A percentile compares a stretch with the other conserved stretches of the same genome.
Evolutionary conservation across 1,284 basidiomycete species (phyloP).

Genomic region (Cutaneotrichosporon sp.): DNA sequence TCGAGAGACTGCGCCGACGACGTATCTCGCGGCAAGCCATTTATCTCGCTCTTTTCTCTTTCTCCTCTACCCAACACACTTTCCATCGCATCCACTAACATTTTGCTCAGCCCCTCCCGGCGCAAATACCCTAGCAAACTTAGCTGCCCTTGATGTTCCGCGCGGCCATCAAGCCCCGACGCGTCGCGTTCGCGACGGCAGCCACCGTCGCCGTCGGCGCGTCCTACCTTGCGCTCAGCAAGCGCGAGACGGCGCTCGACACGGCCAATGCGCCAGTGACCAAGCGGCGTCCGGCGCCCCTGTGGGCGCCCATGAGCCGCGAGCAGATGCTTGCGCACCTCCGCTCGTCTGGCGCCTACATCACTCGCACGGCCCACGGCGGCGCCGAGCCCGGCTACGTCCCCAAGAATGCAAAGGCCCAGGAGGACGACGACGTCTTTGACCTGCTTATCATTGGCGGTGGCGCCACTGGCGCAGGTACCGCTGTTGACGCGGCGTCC

Average conservation of each 20-base stretch:
- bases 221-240: background rate
- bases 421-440: conserved; percentile 59
- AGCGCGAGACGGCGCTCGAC: background rate
- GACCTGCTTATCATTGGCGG: conserved; percentile 80
- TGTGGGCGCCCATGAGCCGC: conserved; percentile 50
- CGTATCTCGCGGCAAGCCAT: too few relatives aligned
- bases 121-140: too few relatives aligned
- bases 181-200: background rate
- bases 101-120: too few relatives aligned
- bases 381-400: conserved; percentile 34
- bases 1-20: too few relatives aligned
- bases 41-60: too few relatives aligned
- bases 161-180: background rate
- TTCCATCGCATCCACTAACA: too few relatives aligned
- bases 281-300: conserved; percentile 45
- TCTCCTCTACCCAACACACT: too few relatives aligned
- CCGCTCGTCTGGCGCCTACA: conserved; percentile 43
- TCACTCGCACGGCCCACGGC: conserved; percentile 33
- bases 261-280: conserved; percentile 2
- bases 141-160: conserved; percentile 4
- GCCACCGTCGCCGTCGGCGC: background rate
- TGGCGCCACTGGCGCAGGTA: conserved; percentile 90
- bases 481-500: conserved; percentile 88
- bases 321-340: conserved; percentile 50
- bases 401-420: conserved; percentile 15